Conservation (phyloP, 2,329 filamentous ascomycete genomes). For the Trichoderma gracile region DNA sequence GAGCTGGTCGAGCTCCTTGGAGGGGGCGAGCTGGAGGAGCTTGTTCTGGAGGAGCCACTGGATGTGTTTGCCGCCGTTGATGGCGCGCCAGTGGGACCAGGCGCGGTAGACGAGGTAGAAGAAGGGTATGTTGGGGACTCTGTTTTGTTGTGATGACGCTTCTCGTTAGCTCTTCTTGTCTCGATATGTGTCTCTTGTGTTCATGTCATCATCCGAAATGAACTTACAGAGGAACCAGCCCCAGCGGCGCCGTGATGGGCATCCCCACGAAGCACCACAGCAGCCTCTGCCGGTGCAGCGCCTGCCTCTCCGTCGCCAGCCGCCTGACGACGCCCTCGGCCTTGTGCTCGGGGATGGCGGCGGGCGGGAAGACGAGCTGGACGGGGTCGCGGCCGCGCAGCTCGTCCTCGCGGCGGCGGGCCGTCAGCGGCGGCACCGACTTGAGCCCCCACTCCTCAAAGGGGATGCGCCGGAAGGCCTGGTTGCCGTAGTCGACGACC, state of each 20-base stretch:
- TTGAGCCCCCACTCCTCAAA: constrained; percentile 98
- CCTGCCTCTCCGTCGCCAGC: constrained; percentile 78
- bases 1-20: constrained; percentile 68
- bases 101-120: constrained; percentile 92
- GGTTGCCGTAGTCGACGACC: constrained; percentile 83
- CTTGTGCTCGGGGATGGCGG: constrained; percentile 63
- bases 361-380: constrained; percentile 74
- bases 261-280: constrained; percentile 80
- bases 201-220: no score
- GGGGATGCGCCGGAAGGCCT: constrained; percentile 80
- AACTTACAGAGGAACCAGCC: constrained; percentile 79
- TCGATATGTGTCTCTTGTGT: background rate
- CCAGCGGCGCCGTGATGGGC: constrained; percentile 81
- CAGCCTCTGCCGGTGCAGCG: constrained; percentile 73
- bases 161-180: background rate
- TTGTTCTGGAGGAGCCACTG: constrained; percentile 77
- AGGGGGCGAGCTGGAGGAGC: constrained; percentile 66
- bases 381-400: constrained; percentile 63
- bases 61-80: constrained; percentile 81
- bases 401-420: constrained; percentile 64
- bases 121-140: constrained; percentile 91
- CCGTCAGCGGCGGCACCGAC: constrained; percentile 80
- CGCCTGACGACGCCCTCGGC: constrained; percentile 66
- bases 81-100: constrained; percentile 88
- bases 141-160: constrained; percentile 38